Evolutionary conservation across 768 basidiomycete species (phyloP).

Genomic region (Trichaptum fuscoviolaceum): DNA sequence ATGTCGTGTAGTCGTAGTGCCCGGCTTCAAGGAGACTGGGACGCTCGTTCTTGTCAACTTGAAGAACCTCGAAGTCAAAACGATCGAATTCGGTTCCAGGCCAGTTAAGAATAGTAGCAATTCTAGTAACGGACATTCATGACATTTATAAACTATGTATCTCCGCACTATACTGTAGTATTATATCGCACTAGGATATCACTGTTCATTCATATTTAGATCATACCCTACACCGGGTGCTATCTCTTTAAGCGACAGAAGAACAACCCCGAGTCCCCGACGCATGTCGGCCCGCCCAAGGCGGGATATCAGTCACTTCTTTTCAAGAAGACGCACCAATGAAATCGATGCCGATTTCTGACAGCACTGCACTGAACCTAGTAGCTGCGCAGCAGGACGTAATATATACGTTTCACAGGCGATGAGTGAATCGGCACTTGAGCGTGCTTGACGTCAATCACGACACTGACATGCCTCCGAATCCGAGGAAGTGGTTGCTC

Average conservation of each 20-base stretch:
- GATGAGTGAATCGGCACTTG: neutral
- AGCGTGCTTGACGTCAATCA: neutral
- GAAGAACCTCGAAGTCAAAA: conserved; percentile 65
- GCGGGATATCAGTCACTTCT: conserved; percentile 1
- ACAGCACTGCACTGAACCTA: neutral
- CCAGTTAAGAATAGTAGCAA: neutral
- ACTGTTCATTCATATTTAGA: neutral
- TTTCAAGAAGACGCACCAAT: neutral
- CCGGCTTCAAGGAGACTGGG: conserved; percentile 76
- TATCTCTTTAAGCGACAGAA: neutral
- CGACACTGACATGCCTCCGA: neutral
- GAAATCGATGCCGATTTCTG: neutral
- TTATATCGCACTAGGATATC: neutral
- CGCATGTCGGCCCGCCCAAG: neutral
- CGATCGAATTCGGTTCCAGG: conserved; percentile 41
- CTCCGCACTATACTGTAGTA: neutral
- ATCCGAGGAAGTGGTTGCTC: neutral
- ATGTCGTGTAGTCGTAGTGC: conserved; percentile 77
- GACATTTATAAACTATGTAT: neutral
- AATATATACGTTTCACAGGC: neutral
- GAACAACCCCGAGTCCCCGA: neutral
- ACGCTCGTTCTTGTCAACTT: conserved; percentile 76
- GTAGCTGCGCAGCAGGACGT: neutral
- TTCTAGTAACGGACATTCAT: neutral
- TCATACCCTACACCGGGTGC: neutral